Base-by-base conservation (phyloP, 2,329 filamentous ascomycete species). In the Kalmusia sp. region DNA sequence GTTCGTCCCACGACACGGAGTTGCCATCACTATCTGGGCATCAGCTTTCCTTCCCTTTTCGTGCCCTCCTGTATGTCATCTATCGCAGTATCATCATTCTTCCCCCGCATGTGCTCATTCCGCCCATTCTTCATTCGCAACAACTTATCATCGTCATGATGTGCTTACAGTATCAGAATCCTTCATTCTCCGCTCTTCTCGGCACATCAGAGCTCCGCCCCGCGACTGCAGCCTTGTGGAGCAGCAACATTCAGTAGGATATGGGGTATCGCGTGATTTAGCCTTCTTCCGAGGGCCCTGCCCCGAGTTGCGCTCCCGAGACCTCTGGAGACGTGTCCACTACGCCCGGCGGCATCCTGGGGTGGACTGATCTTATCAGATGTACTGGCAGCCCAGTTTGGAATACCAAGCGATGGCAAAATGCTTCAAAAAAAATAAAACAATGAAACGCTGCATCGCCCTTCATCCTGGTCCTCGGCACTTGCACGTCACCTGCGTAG, bases 381-480 rank as follows among this genome's bases (percentile, higher is more conserved):
- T 51, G 21, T 27, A 31, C n/a, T 11, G 33, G 31, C 9, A 9
- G 19, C 38, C 30, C 38, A 35, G 30, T 25, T 6, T 9, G 17
- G 25, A 15, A 33, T 7, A 19, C n/a, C 19, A 51, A 34, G 27
- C 30, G 9, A 39, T 39, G n/a, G 8, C 17, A 43, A 15, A 19
- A 28, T 31, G 14, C 11, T 14, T n/a, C n/a, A n/a, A n/a, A 31
- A 31, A 21, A 21, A 17, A 47, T n/a, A 21, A 50, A 9, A 34
- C n/a, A n/a, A n/a, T n/a, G 21, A 37, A 22, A 28, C 24, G 8
- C 14, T 19, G 11, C 31, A 17, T 21, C 6, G 15, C 31, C 49
- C 45, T 49, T 11, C 27, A 55, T 44, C 54, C 54, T 50, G 45
- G 50, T 50, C 40, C 30, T 40, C 35, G 46, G 50, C 34, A 33